Percentiles rank a stretch among this genome's conserved stretches.
phyloP scores from a whole-genome alignment of 306 rosid species.

The Inga leiocalycina region DNA sequence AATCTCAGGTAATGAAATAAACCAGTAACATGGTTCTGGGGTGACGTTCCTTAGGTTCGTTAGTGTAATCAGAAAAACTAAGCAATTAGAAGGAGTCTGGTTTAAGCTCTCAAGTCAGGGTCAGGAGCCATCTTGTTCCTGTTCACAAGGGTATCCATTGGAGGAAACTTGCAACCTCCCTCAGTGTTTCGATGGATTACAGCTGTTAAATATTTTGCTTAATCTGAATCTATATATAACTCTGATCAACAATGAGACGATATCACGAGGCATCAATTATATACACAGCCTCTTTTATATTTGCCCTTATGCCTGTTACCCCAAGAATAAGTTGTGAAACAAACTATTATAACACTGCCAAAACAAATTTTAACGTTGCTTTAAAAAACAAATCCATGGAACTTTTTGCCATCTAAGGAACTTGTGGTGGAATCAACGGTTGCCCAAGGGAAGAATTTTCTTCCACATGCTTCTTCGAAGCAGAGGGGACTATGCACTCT shows the following conservation, averaged over 20 bases:
- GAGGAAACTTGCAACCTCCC: background rate
- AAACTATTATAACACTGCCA: background rate
- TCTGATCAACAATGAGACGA: background rate
- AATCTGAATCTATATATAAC: background rate
- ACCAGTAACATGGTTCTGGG: background rate
- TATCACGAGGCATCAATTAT: background rate
- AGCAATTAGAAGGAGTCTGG: background rate
- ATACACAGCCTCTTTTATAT: background rate
- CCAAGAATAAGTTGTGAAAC: constrained; percentile 1
- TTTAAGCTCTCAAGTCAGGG: background rate
- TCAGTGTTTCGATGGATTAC: background rate
- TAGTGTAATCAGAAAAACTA: background rate
- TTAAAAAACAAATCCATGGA: background rate
- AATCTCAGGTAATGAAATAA: background rate
- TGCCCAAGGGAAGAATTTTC: constrained; percentile 41
- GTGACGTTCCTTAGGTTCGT: background rate
- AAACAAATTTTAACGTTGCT: constrained; percentile 23
- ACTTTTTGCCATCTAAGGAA: constrained; percentile 7
- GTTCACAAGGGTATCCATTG: background rate
- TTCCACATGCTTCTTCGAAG: constrained; percentile 30
- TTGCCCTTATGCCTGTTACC: background rate
- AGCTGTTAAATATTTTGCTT: background rate
- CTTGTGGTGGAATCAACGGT: constrained; percentile 43
- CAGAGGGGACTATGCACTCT: constrained; percentile 29
- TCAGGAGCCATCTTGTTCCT: background rate